These are phyloP conservation scores for Backusella australiensis DNA, from an alignment of 192 early-diverging fungal species.

Conservation along the genomic window DNA sequence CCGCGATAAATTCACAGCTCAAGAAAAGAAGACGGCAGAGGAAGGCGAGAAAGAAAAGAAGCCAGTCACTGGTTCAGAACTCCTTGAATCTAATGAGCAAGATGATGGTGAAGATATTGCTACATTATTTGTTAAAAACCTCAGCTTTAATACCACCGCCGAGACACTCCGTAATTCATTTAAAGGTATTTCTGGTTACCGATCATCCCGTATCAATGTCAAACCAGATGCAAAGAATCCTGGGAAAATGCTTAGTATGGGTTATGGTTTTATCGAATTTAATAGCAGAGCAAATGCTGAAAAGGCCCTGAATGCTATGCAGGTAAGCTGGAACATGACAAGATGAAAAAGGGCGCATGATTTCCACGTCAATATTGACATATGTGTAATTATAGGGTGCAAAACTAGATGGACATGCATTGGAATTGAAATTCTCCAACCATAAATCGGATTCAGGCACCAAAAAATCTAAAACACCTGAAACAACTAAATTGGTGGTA, in stretches of 20 bases:
- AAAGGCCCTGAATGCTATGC: slow-evolving; percentile 84
- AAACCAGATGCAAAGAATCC: slow-evolving; percentile 87
- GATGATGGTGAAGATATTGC: slow-evolving; percentile 60
- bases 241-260: slow-evolving; percentile 82
- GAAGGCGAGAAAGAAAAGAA: slow-evolving; percentile 39
- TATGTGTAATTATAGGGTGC: slow-evolving; percentile 41
- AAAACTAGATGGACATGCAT: slow-evolving; percentile 82
- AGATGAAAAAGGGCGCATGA: neutral
- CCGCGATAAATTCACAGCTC: slow-evolving; percentile 53
- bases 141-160: slow-evolving; percentile 89
- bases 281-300: slow-evolving; percentile 74
- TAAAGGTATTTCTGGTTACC: slow-evolving; percentile 69
- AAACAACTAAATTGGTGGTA: slow-evolving; percentile 57
- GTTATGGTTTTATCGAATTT: slow-evolving; percentile 98
- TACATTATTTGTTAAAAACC: slow-evolving; percentile 95
- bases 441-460: slow-evolving; percentile 65
- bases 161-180: slow-evolving; percentile 75
- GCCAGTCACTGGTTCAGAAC: slow-evolving; percentile 36
- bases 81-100: slow-evolving; percentile 35
- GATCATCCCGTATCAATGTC: slow-evolving; percentile 77
- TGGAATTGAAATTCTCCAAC: slow-evolving; percentile 92
- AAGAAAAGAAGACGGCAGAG: slow-evolving; percentile 29
- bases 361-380: neutral
- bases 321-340: slow-evolving; percentile 40
- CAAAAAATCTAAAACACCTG: slow-evolving; percentile 74